phyloP scores from a whole-genome alignment of 139 green algal species.

The Prasinococcaceae sp. region DNA sequence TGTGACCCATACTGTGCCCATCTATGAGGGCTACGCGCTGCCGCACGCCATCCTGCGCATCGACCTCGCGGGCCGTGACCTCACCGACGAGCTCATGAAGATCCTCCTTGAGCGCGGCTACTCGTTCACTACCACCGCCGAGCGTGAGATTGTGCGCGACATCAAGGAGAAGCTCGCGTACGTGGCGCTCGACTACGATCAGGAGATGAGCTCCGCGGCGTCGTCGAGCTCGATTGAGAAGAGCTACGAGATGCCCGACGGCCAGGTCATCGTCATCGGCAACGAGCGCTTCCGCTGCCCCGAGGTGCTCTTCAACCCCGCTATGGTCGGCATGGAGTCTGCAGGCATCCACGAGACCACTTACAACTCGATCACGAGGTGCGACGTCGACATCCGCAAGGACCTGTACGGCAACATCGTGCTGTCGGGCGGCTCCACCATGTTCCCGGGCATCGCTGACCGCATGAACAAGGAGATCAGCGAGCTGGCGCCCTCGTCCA shows the following conservation, averaged over 20 bases:
- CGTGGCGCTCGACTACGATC: conserved; percentile 94
- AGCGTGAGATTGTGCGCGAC: conserved; percentile 96
- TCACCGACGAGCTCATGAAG: conserved; percentile 95
- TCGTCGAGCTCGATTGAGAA: conserved; percentile 75
- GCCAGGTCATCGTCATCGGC: conserved; percentile 85
- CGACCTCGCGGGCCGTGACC: conserved; percentile 87
- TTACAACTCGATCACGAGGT: conserved; percentile 99
- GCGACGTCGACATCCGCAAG: conserved; percentile 94
- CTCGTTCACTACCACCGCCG: conserved; percentile 92
- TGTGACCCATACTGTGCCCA: conserved; percentile 85
- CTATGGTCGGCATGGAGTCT: conserved; percentile 74
- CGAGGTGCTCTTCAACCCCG: conserved; percentile 90
- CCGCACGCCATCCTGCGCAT: conserved; percentile 90
- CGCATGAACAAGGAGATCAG: conserved; percentile 96
- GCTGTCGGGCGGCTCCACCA: conserved; percentile 80
- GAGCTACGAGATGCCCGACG: conserved; percentile 79
- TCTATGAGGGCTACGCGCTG: conserved; percentile 95
- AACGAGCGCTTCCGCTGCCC: conserved; percentile 92
- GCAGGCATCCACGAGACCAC: conserved; percentile 88
- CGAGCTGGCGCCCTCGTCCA: conserved; percentile 55
- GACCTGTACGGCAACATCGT: conserved; percentile 94
- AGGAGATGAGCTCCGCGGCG: conserved; percentile 65
- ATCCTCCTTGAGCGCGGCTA: conserved; percentile 91
- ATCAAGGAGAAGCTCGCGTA: conserved; percentile 99
- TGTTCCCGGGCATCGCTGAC: conserved; percentile 95